phyloP scores from a whole-genome alignment of 129 eudicot species.

The Solidago caesia region DNA sequence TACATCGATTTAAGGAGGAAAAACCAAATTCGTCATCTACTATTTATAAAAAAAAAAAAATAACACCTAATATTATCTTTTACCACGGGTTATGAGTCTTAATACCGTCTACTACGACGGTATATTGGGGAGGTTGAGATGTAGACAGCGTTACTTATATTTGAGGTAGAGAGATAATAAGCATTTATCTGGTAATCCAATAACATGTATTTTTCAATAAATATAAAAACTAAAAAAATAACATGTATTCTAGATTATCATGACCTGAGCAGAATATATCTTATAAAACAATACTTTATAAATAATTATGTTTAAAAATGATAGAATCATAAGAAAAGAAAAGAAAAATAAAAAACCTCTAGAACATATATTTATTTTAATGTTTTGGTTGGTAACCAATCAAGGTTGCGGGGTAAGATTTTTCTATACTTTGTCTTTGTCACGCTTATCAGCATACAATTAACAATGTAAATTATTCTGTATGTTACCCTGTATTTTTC shows the following conservation, averaged over 20 bases:
- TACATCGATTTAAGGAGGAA: slow-evolving; percentile 7
- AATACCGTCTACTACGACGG: too few relatives aligned
- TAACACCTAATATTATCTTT: too few relatives aligned
- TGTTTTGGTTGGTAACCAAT: slow-evolving; percentile 31
- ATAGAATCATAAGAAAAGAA: too few relatives aligned
- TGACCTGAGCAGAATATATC: not conserved
- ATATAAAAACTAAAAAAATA: not conserved
- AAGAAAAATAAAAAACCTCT: not conserved
- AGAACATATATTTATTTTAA: not conserved
- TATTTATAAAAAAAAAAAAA: not conserved
- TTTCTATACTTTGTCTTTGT: not conserved
- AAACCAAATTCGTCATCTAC: not conserved
- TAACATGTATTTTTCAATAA: not conserved
- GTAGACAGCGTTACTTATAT: too few relatives aligned
- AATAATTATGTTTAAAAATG: too few relatives aligned
- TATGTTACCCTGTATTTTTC: too few relatives aligned
- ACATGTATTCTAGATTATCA: slow-evolving; percentile 9
- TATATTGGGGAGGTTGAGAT: too few relatives aligned
- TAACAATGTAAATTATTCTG: not conserved
- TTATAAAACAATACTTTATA: not conserved
- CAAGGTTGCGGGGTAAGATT: slow-evolving; percentile 10
- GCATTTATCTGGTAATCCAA: not conserved
- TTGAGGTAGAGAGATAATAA: not conserved
- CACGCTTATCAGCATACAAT: not conserved
- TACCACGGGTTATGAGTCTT: too few relatives aligned